Base-by-base conservation (phyloP, 73 alveolate species). In the Diophrys sp. region DNA sequence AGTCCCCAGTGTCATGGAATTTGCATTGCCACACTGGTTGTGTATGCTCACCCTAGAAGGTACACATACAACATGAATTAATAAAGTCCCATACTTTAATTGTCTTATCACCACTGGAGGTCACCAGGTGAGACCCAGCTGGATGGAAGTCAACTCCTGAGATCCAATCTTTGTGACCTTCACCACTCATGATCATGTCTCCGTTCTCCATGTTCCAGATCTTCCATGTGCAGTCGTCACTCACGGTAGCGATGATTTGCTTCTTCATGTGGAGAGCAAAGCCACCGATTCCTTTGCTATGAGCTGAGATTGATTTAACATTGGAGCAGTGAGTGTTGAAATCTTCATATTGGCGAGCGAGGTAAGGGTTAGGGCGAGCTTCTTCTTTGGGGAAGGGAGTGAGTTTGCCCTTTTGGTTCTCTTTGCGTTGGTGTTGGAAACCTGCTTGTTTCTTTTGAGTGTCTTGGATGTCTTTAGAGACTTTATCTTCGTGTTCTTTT, bases 101-200 rank as follows among this genome's bases (percentile, higher is more conserved):
- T 25, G 99, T 85, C 44, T 97, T 93, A 81, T 98, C 99, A 0
- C 99, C 99, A 0, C 99, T 96, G 32, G 96, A 75, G n/a, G 98
- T 95, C 23, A 93, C 97, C 70, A 95, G 79, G 79, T 94, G 96
- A 24, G 98, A 91, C 29, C 99, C 99, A 53, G 94, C 93, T n/a
- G 99, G 99, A 77, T 98, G 99, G 89, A 98, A 98, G 79, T 94
- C 94, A 70, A 97, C 93, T 67, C 99, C 98, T 33, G 98, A 84
- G 67, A 98, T 95, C 99, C 99, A 98, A 82, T 98, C 99, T 91
- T 96, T 86, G 86, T 98, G 99, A 0, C 99, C 99, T 85, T 98
- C 99, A 44, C 99, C 99, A 54, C 98, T 93, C 96, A 98, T 93
- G 54, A 98, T 96, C 57, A 96, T 86, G 80, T 98, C 99, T 18